Base-by-base conservation (phyloP, 1,284 basidiomycete species). In the Sporisorium iseilematis-ciliati region DNA sequence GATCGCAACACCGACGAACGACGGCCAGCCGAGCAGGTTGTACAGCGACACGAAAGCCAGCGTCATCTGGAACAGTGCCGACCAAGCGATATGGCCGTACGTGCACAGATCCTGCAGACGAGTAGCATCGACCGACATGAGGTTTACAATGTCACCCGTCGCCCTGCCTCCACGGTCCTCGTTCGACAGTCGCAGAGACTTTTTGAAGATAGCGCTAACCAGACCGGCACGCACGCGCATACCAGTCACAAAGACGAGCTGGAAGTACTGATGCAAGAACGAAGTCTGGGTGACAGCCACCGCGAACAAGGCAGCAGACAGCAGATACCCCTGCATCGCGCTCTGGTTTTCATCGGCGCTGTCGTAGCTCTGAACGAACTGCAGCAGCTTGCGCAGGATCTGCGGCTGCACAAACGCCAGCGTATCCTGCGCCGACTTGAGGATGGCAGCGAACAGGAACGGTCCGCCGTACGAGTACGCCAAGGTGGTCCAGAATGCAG, bases 71-170 rank as follows among this genome's bases (percentile, higher is more conserved):
- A 83, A 70, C 0, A 92, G 92, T 0, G 91, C 89, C 0, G 92
- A 88, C 90, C 92, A 93, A 14, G 89, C 87, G 87, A 93, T 90
- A 72, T 87, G 87, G 62, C 93, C 92, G 87, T 91, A 95, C 5
- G 92, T 92, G 59, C 90, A 89, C 74, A 91, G 92, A 81, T 95
- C 97, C 84, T 97, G 94, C 81, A 97, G 93, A 31, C 95, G 89
- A 5, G 91, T 92, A 18, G 94, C 90, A 85, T 97, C 95, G 0
- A 94, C 95, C 4, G 93, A 94, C 77, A 97, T 95, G 86, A 95
- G 93, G 81, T 94, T 96, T 67, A 96, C 91, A 46, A 95, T 89
- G 80, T 91, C 91, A 40, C 94, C 94, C 18, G 91, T 91, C 2
- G 91, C 90, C 16, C 95, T 90, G 14, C 93, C 90, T 50, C 93